Evolutionary conservation across 2,329 filamentous ascomycete species (phyloP).

Genomic region (Fusarium tuaranense): DNA sequence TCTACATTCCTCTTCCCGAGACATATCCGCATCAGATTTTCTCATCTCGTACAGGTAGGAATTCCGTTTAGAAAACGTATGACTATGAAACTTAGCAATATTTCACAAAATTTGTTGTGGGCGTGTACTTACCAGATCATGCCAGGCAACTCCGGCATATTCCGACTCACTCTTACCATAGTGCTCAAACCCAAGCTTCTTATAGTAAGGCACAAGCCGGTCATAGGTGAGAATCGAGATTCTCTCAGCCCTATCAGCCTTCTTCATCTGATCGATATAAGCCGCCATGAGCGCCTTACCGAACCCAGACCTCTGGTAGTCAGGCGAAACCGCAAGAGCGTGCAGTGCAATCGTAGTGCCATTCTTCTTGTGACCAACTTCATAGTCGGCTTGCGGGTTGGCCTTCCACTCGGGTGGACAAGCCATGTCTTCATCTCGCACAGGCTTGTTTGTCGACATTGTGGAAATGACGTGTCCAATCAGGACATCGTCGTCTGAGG

Average conservation of each 20-base stretch:
- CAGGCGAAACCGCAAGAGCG: constrained; percentile 43
- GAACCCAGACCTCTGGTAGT: constrained; percentile 40
- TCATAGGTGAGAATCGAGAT: constrained; percentile 48
- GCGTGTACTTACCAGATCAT: constrained; percentile 43
- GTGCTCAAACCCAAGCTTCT: constrained; percentile 46
- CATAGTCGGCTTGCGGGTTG: constrained; percentile 14
- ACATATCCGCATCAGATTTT: not conserved
- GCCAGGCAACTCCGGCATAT: constrained; percentile 47
- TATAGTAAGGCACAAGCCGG: constrained; percentile 45
- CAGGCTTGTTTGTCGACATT: constrained; percentile 30
- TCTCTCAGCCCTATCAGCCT: constrained; percentile 32
- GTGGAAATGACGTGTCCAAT: constrained; percentile 47
- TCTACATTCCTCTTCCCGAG: not conserved
- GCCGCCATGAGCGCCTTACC: constrained; percentile 42
- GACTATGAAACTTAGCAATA: not conserved
- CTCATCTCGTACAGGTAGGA: not conserved
- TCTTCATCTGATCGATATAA: constrained; percentile 40
- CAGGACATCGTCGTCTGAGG: constrained; percentile 25
- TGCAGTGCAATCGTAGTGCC: constrained; percentile 47
- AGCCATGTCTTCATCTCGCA: constrained; percentile 46
- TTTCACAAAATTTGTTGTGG: not conserved
- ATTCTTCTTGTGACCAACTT: constrained; percentile 39
- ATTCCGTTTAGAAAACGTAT: not conserved
- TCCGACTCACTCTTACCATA: constrained; percentile 46
- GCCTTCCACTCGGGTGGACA: constrained; percentile 42